Evolutionary conservation across 495 filamentous ascomycete species (phyloP).

Genomic region (Coniosporium apollinis): DNA sequence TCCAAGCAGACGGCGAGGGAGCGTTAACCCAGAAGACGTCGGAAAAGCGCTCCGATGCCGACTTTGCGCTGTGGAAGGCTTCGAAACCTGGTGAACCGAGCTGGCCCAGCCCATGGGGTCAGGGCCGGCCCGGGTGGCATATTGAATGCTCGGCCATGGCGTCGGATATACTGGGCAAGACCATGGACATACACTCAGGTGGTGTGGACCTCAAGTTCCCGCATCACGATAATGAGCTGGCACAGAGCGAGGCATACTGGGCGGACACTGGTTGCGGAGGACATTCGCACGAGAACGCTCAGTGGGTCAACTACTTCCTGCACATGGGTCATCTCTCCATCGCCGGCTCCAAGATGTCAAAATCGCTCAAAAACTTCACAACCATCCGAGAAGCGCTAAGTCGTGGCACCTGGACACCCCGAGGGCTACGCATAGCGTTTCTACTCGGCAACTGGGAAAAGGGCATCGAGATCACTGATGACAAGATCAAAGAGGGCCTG

Average conservation of each 20-base stretch:
- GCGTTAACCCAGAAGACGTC: conserved; percentile 47
- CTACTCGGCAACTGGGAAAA: conserved; percentile 79
- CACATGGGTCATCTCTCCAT: conserved; percentile 94
- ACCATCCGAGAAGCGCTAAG: conserved; percentile 75
- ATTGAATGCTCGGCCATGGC: conserved; percentile 98
- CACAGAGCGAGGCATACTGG: conserved; percentile 87
- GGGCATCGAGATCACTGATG: conserved; percentile 76
- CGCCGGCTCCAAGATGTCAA: conserved; percentile 84
- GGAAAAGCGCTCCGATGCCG: conserved; percentile 51
- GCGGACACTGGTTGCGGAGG: conserved; percentile 7
- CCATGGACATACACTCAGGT: conserved; percentile 86
- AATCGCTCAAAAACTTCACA: conserved; percentile 92
- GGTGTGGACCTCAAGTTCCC: conserved; percentile 89
- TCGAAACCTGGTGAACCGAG: conserved; percentile 83
- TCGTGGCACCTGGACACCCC: conserved; percentile 59
- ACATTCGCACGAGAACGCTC: conserved; percentile 22
- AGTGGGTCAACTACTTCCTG: conserved; percentile 92
- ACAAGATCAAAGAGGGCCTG: conserved; percentile 52
- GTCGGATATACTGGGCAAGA: conserved; percentile 59
- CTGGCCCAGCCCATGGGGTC: conserved; percentile 77
- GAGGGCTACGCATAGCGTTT: conserved; percentile 73
- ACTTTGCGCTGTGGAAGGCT: conserved; percentile 93
- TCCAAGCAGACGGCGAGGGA: conserved; percentile 84
- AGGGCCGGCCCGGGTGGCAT: conserved; percentile 86
- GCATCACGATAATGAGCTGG: conserved; percentile 92